Evolutionary conservation across 2,329 filamentous ascomycete species (phyloP), one percentile per base, ranked within the genome.

Genomic region (Colletotrichum aenigma): DNA sequence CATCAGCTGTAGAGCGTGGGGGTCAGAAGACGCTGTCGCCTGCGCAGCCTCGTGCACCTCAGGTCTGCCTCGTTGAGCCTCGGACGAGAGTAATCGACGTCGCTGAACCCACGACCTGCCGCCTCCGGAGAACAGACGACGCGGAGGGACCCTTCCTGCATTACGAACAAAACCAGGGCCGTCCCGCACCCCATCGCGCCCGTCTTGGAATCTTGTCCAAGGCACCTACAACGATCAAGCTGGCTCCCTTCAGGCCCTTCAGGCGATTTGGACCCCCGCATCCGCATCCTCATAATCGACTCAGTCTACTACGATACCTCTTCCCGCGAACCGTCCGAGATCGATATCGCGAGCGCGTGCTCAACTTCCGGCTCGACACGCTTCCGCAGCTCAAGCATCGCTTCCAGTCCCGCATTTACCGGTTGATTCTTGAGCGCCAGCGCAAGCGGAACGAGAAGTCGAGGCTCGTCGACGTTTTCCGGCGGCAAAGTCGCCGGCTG

Each of bases 391-490:
- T 95, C 80, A 94, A 93, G 81, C 91, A 93, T 82, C 88, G 90
- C 69, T 86, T 95, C 10, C 95, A 98, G 85, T 93, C 93, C 48
- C 91, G 92, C 71, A 92, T 98, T 78, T 97, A 97, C 82, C 90
- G 89, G 61, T 94, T 93, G 77, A 88, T 97, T 72, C 86, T 96
- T 77, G 88, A 89, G 79, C 90, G 91, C 66, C 93, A 95, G 84
- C 87, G 86, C 64, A 89, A 86, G 79, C 88, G 89, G 76, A 84
- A 85, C 78, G 86, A 89, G 78, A 86, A 87, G 81, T 87, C 84
- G 77, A 84, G 86, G 65, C 82, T 89, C 76, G 80, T 89, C 76
- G 87, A 89, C 78, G 78, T 85, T 30, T 81, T 86, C 77, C 81
- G 81, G 55, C 81, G 84, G 73, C 85, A 86, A 77, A 84, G 85